Conservation (phyloP, 495 filamentous ascomycete species). For the Chaetomium fimeti region DNA sequence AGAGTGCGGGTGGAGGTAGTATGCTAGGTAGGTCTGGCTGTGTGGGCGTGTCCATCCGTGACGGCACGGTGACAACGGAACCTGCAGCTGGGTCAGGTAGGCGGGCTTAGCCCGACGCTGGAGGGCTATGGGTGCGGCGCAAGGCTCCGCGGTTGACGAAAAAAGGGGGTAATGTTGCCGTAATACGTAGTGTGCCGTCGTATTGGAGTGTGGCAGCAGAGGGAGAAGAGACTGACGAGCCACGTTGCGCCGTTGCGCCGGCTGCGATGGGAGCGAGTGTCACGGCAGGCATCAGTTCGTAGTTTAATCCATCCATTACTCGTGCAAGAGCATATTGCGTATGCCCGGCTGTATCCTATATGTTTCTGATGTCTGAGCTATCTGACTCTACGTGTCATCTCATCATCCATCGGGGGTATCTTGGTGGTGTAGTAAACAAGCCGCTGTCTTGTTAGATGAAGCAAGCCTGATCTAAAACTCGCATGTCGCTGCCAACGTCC, state of each 20-base stretch:
- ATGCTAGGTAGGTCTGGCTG: not conserved
- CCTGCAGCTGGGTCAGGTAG: not conserved
- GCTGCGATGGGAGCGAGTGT: not conserved
- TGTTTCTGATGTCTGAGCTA: not conserved
- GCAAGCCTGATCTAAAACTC: not conserved
- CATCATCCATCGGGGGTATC: slow-evolving; percentile 1
- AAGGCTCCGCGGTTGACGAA: not conserved
- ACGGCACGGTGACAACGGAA: not conserved
- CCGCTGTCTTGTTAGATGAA: not conserved
- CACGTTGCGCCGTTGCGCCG: slow-evolving; percentile 1
- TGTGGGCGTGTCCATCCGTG: too few relatives aligned
- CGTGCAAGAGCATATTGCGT: not conserved
- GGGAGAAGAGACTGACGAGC: not conserved
- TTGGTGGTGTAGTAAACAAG: not conserved
- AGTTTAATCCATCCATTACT: not conserved
- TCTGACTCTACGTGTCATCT: not conserved
- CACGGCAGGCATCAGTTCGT: not conserved
- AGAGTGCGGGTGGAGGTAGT: too few relatives aligned
- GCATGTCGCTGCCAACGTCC: slow-evolving; percentile 25
- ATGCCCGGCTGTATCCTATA: not conserved
- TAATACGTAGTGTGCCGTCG: too few relatives aligned
- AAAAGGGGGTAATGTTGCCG: not conserved
- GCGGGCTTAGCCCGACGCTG: not conserved
- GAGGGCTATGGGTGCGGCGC: not conserved
- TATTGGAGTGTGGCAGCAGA: not conserved